Conservation (phyloP, 352 stramenopile species). For the Globisporangium iwayamae region DNA sequence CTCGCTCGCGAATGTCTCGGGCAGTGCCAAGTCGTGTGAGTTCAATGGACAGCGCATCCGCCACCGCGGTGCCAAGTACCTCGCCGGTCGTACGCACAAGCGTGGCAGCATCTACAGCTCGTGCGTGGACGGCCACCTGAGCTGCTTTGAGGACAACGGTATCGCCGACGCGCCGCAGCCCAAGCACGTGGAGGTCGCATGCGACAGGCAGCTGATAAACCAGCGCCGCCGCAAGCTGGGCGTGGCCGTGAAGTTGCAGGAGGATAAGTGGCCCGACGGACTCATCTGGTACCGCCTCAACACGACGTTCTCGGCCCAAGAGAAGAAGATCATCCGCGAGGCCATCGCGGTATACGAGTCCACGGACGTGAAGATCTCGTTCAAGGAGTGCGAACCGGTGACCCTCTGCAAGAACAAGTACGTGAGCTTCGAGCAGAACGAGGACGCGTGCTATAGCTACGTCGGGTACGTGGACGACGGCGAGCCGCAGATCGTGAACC, state of each 20-base stretch:
- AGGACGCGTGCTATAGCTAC: conserved; percentile 70
- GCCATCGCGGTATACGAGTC: conserved; percentile 54
- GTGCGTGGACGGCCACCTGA: conserved; percentile 38
- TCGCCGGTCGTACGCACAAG: conserved; percentile 40
- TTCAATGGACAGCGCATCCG: conserved; percentile 41
- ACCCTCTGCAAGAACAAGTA: conserved; percentile 63
- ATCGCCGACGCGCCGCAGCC: conserved; percentile 52
- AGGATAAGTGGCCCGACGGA: conserved; percentile 64
- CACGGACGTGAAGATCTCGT: conserved; percentile 55
- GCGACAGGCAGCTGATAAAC: conserved; percentile 22
- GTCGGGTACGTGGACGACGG: conserved; percentile 67
- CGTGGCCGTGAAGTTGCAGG: conserved; percentile 46
- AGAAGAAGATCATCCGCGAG: conserved; percentile 49
- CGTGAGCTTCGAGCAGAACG: conserved; percentile 65
- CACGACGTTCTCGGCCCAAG: conserved; percentile 37
- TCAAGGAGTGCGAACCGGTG: conserved; percentile 60
- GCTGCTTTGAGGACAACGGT: conserved; percentile 62
- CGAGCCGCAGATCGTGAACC: conserved; percentile 65
- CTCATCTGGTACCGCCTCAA: conserved; percentile 72
- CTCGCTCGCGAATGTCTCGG: background rate
- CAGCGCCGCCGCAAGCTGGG: conserved; percentile 39
- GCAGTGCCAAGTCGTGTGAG: conserved; percentile 22
- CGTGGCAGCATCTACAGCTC: conserved; percentile 49
- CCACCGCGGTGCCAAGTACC: conserved; percentile 46
- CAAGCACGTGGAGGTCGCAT: conserved; percentile 37